Percentiles rank a stretch among this genome's conserved stretches.
phyloP scores from a whole-genome alignment of 768 basidiomycete species.

The Xerocomellus intermedius region DNA sequence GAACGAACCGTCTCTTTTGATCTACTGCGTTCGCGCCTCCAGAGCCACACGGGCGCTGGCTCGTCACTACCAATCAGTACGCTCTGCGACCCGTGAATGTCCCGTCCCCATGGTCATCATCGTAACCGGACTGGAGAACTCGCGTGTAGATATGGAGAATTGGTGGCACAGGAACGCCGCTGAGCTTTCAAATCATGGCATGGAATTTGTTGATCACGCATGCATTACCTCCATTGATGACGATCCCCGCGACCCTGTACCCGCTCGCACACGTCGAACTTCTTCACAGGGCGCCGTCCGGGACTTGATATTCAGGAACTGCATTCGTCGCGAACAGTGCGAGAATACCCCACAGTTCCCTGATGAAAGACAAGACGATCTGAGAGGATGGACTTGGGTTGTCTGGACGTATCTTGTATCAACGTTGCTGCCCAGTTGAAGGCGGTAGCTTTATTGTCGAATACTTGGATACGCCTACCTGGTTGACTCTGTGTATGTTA shows the following conservation, averaged over 20 bases:
- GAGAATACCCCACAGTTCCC: background rate
- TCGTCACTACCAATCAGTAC: slow-evolving; percentile 39
- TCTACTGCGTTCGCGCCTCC: slow-evolving; percentile 41
- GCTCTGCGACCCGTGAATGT: slow-evolving; percentile 28
- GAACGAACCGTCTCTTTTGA: slow-evolving; percentile 38
- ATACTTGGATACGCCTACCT: background rate
- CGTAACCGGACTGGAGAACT: slow-evolving; percentile 41
- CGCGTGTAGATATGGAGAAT: slow-evolving; percentile 31
- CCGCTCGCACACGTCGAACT: slow-evolving; percentile 18
- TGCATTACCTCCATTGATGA: slow-evolving; percentile 34
- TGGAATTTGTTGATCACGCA: slow-evolving; percentile 32
- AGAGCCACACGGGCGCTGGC: slow-evolving; percentile 37
- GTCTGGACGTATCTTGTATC: slow-evolving; percentile 18
- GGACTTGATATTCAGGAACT: slow-evolving; percentile 24
- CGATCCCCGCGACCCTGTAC: slow-evolving; percentile 14
- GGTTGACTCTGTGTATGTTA: background rate
- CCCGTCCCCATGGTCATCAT: slow-evolving; percentile 37
- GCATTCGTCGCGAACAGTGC: slow-evolving; percentile 4
- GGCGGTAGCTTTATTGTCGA: background rate
- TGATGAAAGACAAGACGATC: background rate
- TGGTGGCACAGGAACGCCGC: slow-evolving; percentile 34
- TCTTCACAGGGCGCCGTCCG: slow-evolving; percentile 25
- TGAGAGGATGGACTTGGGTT: slow-evolving; percentile 12
- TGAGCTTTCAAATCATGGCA: slow-evolving; percentile 17
- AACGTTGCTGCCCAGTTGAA: background rate